phyloP scores from a whole-genome alignment of 768 basidiomycete species.

The Ramaria sp. region DNA sequence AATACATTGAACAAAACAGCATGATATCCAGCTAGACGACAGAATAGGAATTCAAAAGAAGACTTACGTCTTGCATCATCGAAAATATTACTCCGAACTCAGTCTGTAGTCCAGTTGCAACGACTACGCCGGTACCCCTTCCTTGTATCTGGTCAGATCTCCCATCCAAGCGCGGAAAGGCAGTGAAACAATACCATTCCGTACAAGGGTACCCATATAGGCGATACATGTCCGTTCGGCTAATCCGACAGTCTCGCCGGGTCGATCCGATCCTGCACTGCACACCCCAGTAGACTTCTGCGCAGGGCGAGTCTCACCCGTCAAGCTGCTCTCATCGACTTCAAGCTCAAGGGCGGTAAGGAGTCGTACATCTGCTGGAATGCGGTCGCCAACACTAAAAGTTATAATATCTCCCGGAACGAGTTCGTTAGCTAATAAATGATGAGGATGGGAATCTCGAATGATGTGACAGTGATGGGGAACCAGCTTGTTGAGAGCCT shows the following conservation, averaged over 20 bases:
- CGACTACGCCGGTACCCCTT: constrained; percentile 76
- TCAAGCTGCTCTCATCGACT: constrained; percentile 91
- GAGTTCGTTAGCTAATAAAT: constrained; percentile 92
- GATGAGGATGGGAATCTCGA: constrained; percentile 62
- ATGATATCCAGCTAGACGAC: not conserved
- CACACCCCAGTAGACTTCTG: constrained; percentile 54
- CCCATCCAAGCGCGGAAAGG: not conserved
- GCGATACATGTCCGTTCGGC: constrained; percentile 83
- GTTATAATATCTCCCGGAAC: constrained; percentile 90
- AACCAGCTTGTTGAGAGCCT: constrained; percentile 92
- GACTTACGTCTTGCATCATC: constrained; percentile 90
- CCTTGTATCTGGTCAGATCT: constrained; percentile 28
- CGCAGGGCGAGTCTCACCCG: constrained; percentile 82
- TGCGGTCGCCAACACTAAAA: constrained; percentile 83
- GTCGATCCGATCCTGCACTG: constrained; percentile 31
- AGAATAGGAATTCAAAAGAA: not conserved
- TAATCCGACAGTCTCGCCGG: constrained; percentile 38
- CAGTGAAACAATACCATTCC: constrained; percentile 51
- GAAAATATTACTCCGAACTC: constrained; percentile 96
- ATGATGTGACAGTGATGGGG: constrained; percentile 93
- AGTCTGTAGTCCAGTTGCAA: constrained; percentile 74
- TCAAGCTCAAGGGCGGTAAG: constrained; percentile 77
- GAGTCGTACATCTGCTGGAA: constrained; percentile 88
- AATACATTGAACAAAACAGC: not conserved
- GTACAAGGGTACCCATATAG: constrained; percentile 92